Percentiles rank a stretch among this genome's conserved stretches.
Evolutionary conservation across 495 filamentous ascomycete species (phyloP).

Genomic region (Neurospora cerealis): DNA sequence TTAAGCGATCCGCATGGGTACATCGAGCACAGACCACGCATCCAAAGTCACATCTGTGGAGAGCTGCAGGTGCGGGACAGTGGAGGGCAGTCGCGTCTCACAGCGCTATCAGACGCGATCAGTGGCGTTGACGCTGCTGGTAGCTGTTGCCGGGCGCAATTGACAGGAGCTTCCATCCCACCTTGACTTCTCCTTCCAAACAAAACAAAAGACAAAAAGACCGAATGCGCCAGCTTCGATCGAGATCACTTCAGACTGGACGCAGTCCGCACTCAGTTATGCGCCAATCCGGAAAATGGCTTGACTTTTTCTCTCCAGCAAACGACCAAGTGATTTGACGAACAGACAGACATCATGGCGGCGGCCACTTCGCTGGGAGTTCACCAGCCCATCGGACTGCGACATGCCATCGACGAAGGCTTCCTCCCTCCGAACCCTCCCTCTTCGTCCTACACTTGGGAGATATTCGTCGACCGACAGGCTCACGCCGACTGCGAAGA

Average conservation of each 20-base stretch:
- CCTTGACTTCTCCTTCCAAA: background rate
- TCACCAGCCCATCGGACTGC: conserved; percentile 73
- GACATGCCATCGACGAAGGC: conserved; percentile 72
- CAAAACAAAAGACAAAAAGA: background rate
- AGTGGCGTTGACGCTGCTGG: background rate
- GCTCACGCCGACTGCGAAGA: conserved; percentile 50
- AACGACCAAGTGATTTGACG: background rate
- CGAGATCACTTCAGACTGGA: background rate
- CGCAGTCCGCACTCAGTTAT: background rate
- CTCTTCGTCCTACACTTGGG: conserved; percentile 63
- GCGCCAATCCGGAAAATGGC: conserved; percentile 1
- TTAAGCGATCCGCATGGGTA: background rate
- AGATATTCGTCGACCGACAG: conserved; percentile 37
- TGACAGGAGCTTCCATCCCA: background rate
- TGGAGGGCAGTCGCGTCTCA: background rate
- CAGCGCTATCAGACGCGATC: background rate
- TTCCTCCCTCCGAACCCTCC: conserved; percentile 63
- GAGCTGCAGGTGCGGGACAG: background rate
- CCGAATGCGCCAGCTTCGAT: background rate
- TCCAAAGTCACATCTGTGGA: background rate
- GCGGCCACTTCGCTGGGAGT: conserved; percentile 78
- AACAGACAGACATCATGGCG: conserved; percentile 51
- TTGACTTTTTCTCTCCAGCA: background rate
- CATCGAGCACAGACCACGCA: background rate
- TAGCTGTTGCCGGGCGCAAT: too few species aligned